These are phyloP conservation scores for Butyriboletus loyo DNA, from an alignment of 768 basidiomycete species.

Conservation along the genomic window DNA sequence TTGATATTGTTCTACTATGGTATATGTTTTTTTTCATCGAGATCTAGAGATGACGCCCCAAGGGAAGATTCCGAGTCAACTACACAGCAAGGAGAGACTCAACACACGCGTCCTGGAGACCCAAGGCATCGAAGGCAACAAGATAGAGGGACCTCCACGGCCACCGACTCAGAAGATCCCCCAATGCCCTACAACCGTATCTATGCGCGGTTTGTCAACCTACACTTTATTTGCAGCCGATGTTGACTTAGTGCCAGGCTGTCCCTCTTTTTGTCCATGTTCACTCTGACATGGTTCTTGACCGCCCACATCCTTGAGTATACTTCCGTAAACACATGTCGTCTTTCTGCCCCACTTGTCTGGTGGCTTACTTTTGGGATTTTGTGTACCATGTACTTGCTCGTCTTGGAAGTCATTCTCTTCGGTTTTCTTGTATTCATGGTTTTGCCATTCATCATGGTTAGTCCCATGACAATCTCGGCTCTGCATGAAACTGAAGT, in stretches of 20 bases:
- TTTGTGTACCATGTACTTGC: constrained; percentile 74
- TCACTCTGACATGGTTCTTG: constrained; percentile 81
- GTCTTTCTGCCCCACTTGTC: constrained; percentile 69
- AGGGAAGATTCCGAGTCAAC: constrained; percentile 31
- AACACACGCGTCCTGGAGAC: constrained; percentile 10
- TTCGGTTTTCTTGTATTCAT: constrained; percentile 77
- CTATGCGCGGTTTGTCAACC: constrained; percentile 24
- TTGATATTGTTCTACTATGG: neutral
- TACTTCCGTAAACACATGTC: constrained; percentile 71
- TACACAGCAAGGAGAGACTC: constrained; percentile 23
- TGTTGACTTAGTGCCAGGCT: constrained; percentile 36
- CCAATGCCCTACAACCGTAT: constrained; percentile 26
- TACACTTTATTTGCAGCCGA: neutral
- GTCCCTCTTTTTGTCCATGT: constrained; percentile 60
- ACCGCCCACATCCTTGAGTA: constrained; percentile 79
- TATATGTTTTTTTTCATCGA: constrained; percentile 14
- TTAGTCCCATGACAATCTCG: constrained; percentile 36
- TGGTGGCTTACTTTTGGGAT: constrained; percentile 88
- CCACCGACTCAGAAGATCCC: constrained; percentile 26
- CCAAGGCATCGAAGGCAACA: constrained; percentile 15
- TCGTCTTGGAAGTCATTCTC: constrained; percentile 68
- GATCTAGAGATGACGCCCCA: constrained; percentile 18
- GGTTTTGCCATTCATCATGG: constrained; percentile 74
- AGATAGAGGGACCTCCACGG: constrained; percentile 20
- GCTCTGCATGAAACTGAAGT: constrained; percentile 2